These are phyloP conservation scores for Eleusine indica DNA, from an alignment of 176 grass and related monocot species.

Conservation along the genomic window DNA sequence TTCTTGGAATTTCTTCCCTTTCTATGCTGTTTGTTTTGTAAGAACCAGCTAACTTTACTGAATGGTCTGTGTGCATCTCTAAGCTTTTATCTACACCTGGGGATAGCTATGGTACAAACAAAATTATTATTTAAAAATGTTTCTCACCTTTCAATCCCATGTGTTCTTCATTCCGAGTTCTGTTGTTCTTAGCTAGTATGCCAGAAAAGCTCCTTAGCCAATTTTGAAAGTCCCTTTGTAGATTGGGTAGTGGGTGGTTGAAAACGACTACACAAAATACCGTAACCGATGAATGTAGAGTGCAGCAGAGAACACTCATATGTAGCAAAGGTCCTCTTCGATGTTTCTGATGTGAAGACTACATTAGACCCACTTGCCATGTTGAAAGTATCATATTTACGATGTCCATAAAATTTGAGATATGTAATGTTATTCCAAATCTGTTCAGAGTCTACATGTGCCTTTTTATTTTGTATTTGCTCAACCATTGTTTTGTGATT, in stretches of 20 bases:
- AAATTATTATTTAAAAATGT: background rate
- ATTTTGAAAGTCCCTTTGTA: background rate
- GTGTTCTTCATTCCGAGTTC: background rate
- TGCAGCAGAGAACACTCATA: background rate
- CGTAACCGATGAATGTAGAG: background rate
- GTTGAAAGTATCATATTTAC: background rate
- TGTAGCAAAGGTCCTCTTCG: background rate
- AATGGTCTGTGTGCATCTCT: background rate
- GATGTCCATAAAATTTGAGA: background rate
- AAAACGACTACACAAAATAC: background rate
- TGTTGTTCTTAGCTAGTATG: background rate
- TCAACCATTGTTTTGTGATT: background rate
- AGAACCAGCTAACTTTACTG: background rate
- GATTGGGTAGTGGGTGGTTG: background rate
- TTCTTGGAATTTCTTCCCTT: background rate
- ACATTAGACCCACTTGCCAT: conserved; percentile 12
- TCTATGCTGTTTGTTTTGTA: background rate
- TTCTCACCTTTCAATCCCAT: background rate
- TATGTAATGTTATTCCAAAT: background rate
- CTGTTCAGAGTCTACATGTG: background rate
- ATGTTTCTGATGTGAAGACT: conserved; percentile 6
- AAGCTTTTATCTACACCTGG: background rate
- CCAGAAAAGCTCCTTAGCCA: background rate
- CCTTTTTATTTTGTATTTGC: background rate
- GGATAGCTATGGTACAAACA: background rate